Evolutionary conservation across 1,284 basidiomycete genomes (phyloP), one percentile per base, ranked within the genome.

Genomic region (Mycocalia duriaeana): DNA sequence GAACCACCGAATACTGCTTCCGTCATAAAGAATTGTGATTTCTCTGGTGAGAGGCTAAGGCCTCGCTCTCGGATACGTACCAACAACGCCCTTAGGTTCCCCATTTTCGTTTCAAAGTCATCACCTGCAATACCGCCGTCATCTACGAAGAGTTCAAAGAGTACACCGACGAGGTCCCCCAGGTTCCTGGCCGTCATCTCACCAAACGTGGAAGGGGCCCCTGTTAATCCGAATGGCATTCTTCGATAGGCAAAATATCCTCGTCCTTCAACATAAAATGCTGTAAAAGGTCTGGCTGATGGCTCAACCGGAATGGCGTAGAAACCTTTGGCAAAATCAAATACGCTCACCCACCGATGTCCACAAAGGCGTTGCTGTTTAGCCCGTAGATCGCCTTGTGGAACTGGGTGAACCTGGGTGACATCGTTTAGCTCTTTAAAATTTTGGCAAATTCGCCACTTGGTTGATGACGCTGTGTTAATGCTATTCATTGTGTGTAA

Each of bases 151-250:
- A 55, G 47, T 22, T 57, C 52, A 14, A 57, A 42, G 1, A 51
- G 53, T 0, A 66, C 11, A 0, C 36, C 36, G 19, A 38, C 36
- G 7, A 71, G 53, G 40, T 67, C 67, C 24, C 58, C 49, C 13
- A 70, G 45, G 5, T 54, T 44, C 1, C 25, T 25, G 6, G 62
- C 60, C 1, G 63, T 62, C 55, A 66, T 60, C 6, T 65, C 22
- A 5, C 55, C 60, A 49, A 71, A 73, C 1, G 57, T 61, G 1
- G 65, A 65, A 22, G 70, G 70, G 5, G 66, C 68, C 3, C 69
- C 71, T 5, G 70, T 72, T 2, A 71, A 48, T 0, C 71, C 68
- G 46, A 72, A 70, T 0, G 68, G 71, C 68, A 73, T 69, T 0
- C 61, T 46, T 2, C 43, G 42, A 51, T 68, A 71, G 31, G 54